A percentile compares a stretch with the other conserved stretches of the same genome.
Conservation (phyloP, 495 filamentous ascomycete species). For the Penicillium flavigenum region DNA sequence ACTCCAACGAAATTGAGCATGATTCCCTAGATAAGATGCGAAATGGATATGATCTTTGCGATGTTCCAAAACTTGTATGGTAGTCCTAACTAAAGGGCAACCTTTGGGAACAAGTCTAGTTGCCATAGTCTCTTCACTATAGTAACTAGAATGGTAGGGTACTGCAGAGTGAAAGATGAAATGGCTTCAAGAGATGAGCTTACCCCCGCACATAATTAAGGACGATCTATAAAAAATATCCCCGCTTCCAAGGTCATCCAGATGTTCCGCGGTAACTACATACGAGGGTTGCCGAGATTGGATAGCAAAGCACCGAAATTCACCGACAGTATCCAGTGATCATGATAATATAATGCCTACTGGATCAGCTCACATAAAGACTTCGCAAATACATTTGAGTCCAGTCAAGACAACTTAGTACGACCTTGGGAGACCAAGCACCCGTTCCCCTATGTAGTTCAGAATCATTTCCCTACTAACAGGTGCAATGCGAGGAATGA, state of each 20-base stretch:
- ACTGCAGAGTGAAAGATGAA: too few species aligned
- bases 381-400: not conserved
- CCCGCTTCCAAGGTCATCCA: too few species aligned
- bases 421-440: slow-evolving; percentile 50
- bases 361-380: too few species aligned
- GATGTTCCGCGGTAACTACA: too few species aligned
- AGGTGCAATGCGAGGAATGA: slow-evolving; percentile 72
- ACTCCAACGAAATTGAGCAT: not conserved
- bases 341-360: too few species aligned
- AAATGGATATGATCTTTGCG: not conserved
- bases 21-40: not conserved
- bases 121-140: not conserved
- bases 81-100: not conserved
- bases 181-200: too few species aligned
- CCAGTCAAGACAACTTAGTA: slow-evolving; percentile 33
- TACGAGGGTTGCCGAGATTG: too few species aligned
- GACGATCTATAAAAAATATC: too few species aligned
- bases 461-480: slow-evolving; percentile 78
- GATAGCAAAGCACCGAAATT: too few species aligned
- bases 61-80: not conserved
- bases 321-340: too few species aligned
- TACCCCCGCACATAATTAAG: too few species aligned
- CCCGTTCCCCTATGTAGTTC: slow-evolving; percentile 72
- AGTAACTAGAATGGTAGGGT: too few species aligned
- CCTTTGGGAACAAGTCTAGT: not conserved